Evolutionary conservation across 2,329 filamentous ascomycete genomes (phyloP), one percentile per base, ranked within the genome.

Genomic region (Nannizziopsis arthrosporioides): DNA sequence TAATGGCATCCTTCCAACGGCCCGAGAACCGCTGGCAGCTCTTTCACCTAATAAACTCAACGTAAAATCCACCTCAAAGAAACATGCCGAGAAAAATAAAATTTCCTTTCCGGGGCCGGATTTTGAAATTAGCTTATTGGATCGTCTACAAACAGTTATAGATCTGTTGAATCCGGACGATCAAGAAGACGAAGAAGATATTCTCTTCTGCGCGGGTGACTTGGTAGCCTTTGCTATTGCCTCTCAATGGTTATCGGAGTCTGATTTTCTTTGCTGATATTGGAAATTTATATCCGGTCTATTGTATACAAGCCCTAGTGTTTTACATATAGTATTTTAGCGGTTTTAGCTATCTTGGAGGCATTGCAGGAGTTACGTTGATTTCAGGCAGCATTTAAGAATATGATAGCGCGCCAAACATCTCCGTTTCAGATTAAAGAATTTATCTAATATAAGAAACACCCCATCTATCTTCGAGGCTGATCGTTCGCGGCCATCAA

Each of bases 201-300:
- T 66, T 30, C 65, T 69, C 61, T 67, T 62, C 40, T 68, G 66
- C 56, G 64, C 67, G 1, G 66, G 66, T 9, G 67, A 69, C 54
- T 50, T 69, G 35, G 65, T 69, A 5, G 66, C 67, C 9, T 68
- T 67, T 51, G 67, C 66, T 7, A 68, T 69, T 56, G 66, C 68
- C 42, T 63, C 63, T 17, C 57, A 63, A 36, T 69, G 67, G 67
- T 49, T 69, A 45, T 56, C 53, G 2, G 64, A 67, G 51, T 52
- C 59, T 14, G 65, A 69, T 46, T 69, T 69, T 50, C 64, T 67
- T 35, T 55, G 53, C 35, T 53, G 42, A 37, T 48, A 9, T n/a
- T n/a, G 15, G 15, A 27, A n/a, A n/a, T n/a, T n/a, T n/a, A n/a
- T n/a, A n/a, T n/a, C n/a, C n/a, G n/a, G n/a, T n/a, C n/a, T n/a